Base-by-base conservation (phyloP, 1,284 basidiomycete species). In the Cryptococcus deneoformans region DNA sequence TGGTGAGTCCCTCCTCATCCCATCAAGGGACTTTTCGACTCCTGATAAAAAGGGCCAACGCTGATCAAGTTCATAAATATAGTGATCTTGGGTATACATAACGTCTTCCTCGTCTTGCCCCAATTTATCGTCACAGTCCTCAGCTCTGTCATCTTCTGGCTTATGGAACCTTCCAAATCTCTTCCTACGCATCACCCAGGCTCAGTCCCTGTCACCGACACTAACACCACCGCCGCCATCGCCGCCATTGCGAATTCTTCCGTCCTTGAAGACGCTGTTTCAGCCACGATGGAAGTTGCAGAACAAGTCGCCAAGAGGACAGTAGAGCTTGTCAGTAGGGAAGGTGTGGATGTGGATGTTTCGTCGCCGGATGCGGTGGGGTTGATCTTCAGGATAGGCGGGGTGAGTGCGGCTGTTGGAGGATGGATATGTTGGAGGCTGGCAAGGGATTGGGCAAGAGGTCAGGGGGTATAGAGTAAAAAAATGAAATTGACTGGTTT, bases 51-150 rank as follows among this genome's bases (percentile, higher is more conserved):
- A 29, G 29, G 29, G 29, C 29, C 29, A 29, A 5, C 29, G 29
- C 29, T 29, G 29, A 29, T 29, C 3, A 29, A 29, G 29, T 29
- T 29, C 29, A 29, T 29, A 29, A 29, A 29, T 29, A 29, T 29
- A 29, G 86, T 91, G 37, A 92, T 95, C 57, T 79, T 95, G 54
- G 91, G 91, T 40, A 93, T 94, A 56, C 91, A 94, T 75, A 96
- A 94, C 67, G 83, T 95, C 53, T 93, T 89, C 72, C 81, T 95
- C 63, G 92, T 95, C 53, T 57, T 82, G 14, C 82, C 85, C 3
- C 82, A 83, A 62, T 82, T 83, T 59, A 69, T 83, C 49, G 79
- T 82, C 6, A 81, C 81, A 0, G 73, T 77, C 43, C 61, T 82
- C 2, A 78, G 77, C 1, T 73, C 78, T 8, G 68, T 82, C 65